These are phyloP conservation scores for Silene coronaria DNA, from an alignment of 179 eudicot genomes.

Conservation along the genomic window DNA sequence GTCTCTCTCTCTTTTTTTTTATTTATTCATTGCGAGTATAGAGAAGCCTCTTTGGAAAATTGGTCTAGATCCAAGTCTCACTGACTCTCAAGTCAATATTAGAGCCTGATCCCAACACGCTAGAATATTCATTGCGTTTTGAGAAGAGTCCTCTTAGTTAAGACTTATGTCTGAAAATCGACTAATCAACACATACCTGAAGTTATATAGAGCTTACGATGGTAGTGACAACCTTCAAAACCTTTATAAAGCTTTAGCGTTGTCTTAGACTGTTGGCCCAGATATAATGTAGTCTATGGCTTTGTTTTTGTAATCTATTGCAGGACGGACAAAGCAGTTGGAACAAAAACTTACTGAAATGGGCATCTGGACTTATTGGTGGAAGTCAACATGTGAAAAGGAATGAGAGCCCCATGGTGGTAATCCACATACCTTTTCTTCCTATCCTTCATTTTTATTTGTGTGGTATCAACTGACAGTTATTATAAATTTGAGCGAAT, in stretches of 20 bases:
- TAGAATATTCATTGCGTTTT: not conserved
- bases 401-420: slow-evolving; percentile 45
- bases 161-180: not conserved
- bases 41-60: not conserved
- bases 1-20: too few relatives aligned
- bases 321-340: slow-evolving; percentile 63
- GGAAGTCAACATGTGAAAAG: slow-evolving; percentile 55
- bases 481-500: not conserved
- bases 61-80: not conserved
- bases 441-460: not conserved
- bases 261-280: too few relatives aligned
- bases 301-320: slow-evolving; percentile 18
- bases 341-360: slow-evolving; percentile 78
- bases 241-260: not conserved
- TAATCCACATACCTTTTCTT: slow-evolving; percentile 16
- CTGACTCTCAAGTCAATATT: not conserved
- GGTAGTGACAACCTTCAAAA: not conserved
- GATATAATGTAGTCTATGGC: not conserved
- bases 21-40: not conserved
- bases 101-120: not conserved
- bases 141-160: not conserved
- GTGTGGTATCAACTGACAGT: not conserved
- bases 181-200: not conserved
- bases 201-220: not conserved
- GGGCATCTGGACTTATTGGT: slow-evolving; percentile 94